Base-by-base conservation (phyloP, 108 stramenopile species). In the Tribonema minus region DNA sequence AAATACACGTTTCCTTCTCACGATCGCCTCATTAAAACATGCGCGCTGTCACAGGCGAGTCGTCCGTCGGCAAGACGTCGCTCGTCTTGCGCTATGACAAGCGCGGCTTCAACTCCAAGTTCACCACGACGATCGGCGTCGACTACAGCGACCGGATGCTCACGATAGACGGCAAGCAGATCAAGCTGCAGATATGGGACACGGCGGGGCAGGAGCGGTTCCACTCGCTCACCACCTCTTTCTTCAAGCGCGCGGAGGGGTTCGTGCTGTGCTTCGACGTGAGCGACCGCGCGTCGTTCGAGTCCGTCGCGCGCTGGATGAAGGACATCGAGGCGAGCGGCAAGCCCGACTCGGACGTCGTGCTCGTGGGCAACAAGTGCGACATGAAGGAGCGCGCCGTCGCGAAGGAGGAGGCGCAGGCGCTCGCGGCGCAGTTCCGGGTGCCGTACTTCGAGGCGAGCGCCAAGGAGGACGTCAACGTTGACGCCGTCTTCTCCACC, bases 41-140 rank as follows among this genome's bases (percentile, higher is more conserved):
- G n/a, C n/a, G n/a, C n/a, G n/a, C n/a, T n/a, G n/a, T n/a, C n/a
- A n/a, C n/a, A n/a, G 85, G 85, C 25, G 85, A 86, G 66, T 72
- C 67, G 31, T 78, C 71, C 26, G 85, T 86, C 31, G 85, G 85
- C 34, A 86, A 86, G 40, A 84, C 72, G 2, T 67, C 63, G 23
- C 27, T 86, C 39, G 81, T 83, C 61, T 61, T 76, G 33, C 82
- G 82, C 6, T 83, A 78, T 71, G 80, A 72, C 37, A 68, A 72
- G 20, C 46, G 67, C 4, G 71, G 80, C 27, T 81, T 72, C 68
- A 85, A 91, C 75, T 92, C 93, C 70, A 95, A 91, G 35, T 96
- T 96, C 88, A 96, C 96, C 68, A 95, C 95, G n/a, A 98, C 95
- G 70, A 98, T 98, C 71, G 97, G 97, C 26, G 95, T 98, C 74